Base-by-base conservation (phyloP, 768 basidiomycete genomes). In the Mycena rosella region DNA sequence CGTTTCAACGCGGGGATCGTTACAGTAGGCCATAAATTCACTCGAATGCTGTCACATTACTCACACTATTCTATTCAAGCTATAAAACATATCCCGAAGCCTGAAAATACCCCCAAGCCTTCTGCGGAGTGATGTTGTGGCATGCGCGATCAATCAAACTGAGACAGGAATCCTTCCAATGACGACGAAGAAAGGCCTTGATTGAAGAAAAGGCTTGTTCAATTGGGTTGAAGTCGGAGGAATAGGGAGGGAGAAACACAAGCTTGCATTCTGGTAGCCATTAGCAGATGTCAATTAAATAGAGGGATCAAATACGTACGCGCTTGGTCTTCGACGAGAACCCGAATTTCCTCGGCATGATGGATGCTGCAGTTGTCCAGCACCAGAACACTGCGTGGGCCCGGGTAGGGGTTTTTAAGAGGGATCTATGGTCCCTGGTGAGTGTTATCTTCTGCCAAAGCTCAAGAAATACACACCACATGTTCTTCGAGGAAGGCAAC, bases 361-460 rank as follows among this genome's bases (percentile, higher is more conserved):
- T 81, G 80, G 22, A 81, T 81, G 6, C 65, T 44, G 36, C 76
- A 78, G 51, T 81, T 81, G 44, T 81, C 78, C 20, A 81, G 65
- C 2, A 81, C 66, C 8, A 81, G 63, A n/a, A 80, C 74, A 57
- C 80, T 81, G 5, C 69, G 68, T 3, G 67, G 64, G 0, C 67
- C 70, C 1, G 77, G 79, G 61, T 69, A 80, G 27, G 79, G 78
- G 9, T 69, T 75, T n/a, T 72, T 68, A 11, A 67, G 67, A 14
- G 69, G 72, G 36, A 69, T 63, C 70, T 72, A 24, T 40, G 53
- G n/a, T 32, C 11, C 27, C 11, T 9, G 11, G 45, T 63, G 5
- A 63, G 53, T 29, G 40, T 3, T n/a, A 34, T 24, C 17, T 60
- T 30, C 42, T 18, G 55, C 13, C 9, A 60, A 27, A 36, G 34